Evolutionary conservation across 306 rosid species (phyloP).

Genomic region (Lithocarpus polystachyus): DNA sequence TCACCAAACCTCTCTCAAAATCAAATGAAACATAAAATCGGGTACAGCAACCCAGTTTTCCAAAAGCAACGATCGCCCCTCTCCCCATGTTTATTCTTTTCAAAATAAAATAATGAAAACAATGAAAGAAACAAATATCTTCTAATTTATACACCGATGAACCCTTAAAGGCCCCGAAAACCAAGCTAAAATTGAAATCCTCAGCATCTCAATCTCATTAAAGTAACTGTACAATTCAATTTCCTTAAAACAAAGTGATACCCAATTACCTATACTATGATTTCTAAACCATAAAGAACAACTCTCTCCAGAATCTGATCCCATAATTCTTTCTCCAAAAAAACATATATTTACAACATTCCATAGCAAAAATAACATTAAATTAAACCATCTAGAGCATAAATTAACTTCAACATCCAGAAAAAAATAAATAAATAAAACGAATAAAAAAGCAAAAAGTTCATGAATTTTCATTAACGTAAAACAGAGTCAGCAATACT

Average conservation of each 20-base stretch:
- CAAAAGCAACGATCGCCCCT: background rate
- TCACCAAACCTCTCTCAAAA: background rate
- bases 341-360: background rate
- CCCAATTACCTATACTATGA: background rate
- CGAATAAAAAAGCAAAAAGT: background rate
- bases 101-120: background rate
- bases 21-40: background rate
- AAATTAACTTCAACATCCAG: background rate
- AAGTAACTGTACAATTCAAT: background rate
- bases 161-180: background rate
- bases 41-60: background rate
- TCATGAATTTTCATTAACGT: background rate
- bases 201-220: background rate
- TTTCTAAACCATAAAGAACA: background rate
- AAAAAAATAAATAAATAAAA: background rate
- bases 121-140: background rate
- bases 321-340: background rate
- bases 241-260: background rate
- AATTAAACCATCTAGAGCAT: background rate
- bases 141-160: background rate
- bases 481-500: constrained; percentile 31
- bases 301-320: background rate
- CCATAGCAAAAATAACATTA: background rate
- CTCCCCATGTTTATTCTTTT: background rate
- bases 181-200: background rate